Base-by-base conservation (phyloP, 2,329 filamentous ascomycete species). In the Colletotrichum trifolii region DNA sequence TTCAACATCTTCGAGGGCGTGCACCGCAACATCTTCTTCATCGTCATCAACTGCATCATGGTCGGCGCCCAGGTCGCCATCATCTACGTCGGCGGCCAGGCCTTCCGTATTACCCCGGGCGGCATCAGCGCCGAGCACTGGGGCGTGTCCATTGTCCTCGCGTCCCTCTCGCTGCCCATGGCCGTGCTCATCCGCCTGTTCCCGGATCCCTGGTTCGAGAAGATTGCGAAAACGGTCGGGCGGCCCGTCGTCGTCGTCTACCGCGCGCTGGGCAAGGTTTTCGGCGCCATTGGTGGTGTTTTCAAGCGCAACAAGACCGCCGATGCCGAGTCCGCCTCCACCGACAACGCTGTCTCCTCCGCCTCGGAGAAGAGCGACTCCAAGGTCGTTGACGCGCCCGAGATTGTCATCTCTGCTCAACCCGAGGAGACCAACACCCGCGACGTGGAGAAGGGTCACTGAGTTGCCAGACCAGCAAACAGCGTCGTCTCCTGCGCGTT, bases 181-280 rank as follows among this genome's bases (percentile, higher is more conserved):
- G 85, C 81, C 35, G 71, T 83, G 35, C 72, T 81, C 40, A 77
- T 87, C 55, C 76, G 85, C 8, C 73, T 83, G 2, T 81, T 87
- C 60, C 85, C 85, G 2, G 85, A 87, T 68, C 64, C 64, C 5
- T 75, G 74, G 73, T 80, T 79, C 48, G 95, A 98, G 85, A 99
- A 99, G 73, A 99, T 99, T 69, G 96, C 99, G 95, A 99, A 98
- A 69, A 99, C 96, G 80, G 94, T 97, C 15, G 96, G 96, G 82
- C 98, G 99, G 2, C 96, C 96, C 13, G 96, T 99, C 1, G 96
- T 98, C 69, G 94, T 89, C 25, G 96, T 99, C 86, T 99, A 66
- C 58, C 77, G 71, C 33, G 69, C 57, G 17, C 72, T 76, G 11
- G 73, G 72, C 2, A 64, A n/a, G 36, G 63, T 69, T 6, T 74